Conservation (phyloP, 2,329 filamentous ascomycete species). For the Aspergillus felis region DNA sequence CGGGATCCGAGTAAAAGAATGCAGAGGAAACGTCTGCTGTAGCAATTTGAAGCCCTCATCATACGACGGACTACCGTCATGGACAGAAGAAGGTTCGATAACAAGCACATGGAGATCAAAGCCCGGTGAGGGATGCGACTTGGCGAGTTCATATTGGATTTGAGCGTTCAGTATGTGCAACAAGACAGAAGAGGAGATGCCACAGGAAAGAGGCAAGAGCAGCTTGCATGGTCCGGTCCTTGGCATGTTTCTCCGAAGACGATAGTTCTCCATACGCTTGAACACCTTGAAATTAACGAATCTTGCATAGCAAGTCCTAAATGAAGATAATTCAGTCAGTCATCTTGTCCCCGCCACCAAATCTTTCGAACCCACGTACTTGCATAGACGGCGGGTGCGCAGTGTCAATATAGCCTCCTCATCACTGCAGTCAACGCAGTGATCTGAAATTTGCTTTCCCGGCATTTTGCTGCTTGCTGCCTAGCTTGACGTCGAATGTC, state of each 20-base stretch:
- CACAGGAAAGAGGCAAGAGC: slow-evolving; percentile 77
- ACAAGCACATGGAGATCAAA: slow-evolving; percentile 58
- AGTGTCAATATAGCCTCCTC: slow-evolving; percentile 51
- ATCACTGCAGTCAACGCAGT: slow-evolving; percentile 57
- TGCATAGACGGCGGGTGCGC: slow-evolving; percentile 58
- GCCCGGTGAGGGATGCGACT: slow-evolving; percentile 57
- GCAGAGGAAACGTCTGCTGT: slow-evolving; percentile 60
- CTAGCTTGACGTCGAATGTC: neutral
- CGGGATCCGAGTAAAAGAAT: slow-evolving; percentile 59
- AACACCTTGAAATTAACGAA: slow-evolving; percentile 76
- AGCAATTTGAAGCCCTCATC: slow-evolving; percentile 43
- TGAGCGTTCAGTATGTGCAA: slow-evolving; percentile 72
- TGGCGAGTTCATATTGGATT: slow-evolving; percentile 60
- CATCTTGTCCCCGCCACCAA: neutral
- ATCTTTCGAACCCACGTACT: slow-evolving; percentile 36
- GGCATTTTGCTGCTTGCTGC: slow-evolving; percentile 23
- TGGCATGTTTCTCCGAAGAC: slow-evolving; percentile 39
- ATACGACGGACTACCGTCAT: slow-evolving; percentile 15
- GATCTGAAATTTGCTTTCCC: slow-evolving; percentile 26
- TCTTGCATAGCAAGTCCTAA: slow-evolving; percentile 68
- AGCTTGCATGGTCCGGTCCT: slow-evolving; percentile 52
- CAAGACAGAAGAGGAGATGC: slow-evolving; percentile 73
- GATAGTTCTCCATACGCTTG: slow-evolving; percentile 69
- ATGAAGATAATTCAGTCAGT: slow-evolving; percentile 11
- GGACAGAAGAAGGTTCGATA: slow-evolving; percentile 39